Evolutionary conservation across 805 yeast species (phyloP).

Genomic region (Lipomyces yamanashiensis): DNA sequence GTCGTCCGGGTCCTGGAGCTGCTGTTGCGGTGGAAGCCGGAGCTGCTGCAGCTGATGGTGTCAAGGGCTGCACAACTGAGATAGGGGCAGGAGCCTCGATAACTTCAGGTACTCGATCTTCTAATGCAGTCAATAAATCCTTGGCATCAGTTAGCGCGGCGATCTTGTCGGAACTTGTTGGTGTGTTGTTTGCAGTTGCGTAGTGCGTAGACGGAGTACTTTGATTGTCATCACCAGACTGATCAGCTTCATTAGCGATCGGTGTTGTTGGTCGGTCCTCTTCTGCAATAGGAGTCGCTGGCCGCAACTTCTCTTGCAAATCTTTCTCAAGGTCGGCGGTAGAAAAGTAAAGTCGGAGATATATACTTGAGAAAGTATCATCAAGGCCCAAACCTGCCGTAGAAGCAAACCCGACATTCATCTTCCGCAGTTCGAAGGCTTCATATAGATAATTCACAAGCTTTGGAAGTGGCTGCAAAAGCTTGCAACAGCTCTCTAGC

Average conservation of each 20-base stretch:
- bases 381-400: conserved; percentile 63
- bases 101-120: too few relatives aligned
- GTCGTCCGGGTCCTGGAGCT: conserved; percentile 13
- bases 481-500: conserved; percentile 36
- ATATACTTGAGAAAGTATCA: conserved; percentile 69
- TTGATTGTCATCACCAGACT: conserved; percentile 6
- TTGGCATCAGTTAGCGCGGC: neutral
- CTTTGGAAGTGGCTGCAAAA: conserved; percentile 20
- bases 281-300: neutral
- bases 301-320: conserved; percentile 2
- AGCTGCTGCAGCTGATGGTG: neutral
- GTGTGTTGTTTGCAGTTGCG: conserved; percentile 2
- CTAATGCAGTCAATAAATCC: too few relatives aligned
- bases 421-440: conserved; percentile 63
- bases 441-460: conserved; percentile 50
- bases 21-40: neutral
- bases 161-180: neutral
- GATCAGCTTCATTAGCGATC: neutral
- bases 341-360: conserved; percentile 53
- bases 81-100: neutral
- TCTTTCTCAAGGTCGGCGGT: conserved; percentile 24
- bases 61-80: neutral
- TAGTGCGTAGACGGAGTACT: conserved; percentile 2
- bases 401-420: conserved; percentile 82
- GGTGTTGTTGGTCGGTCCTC: neutral